Evolutionary conservation across 352 stramenopile species (phyloP), one percentile per base, ranked within the genome.

Genomic region (Pythium myriotylum): DNA sequence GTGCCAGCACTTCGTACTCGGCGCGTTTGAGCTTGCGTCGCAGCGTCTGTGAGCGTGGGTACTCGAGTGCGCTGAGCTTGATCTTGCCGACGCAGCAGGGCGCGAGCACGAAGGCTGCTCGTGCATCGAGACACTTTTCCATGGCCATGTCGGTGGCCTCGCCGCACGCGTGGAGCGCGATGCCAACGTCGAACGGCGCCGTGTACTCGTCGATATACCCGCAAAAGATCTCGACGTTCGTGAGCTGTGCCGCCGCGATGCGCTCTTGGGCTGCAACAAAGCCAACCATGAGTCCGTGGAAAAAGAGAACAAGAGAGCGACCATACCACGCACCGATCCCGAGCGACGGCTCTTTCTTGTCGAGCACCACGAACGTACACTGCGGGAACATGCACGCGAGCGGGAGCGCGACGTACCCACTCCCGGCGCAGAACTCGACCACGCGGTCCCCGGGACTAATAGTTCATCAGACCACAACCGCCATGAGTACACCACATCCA

Each of bases 81-180:
- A 93, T 81, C 49, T 93, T 91, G 24, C 85, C 85, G 22, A 94
- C 85, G 40, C 85, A 94, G 63, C 85, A 94, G 17, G 85, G 85
- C 20, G 81, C 83, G 33, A 94, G 49, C 47, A 94, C 85, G 45
- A 90, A 94, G 12, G 83, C 77, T 1, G 85, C 85, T 17, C 68
- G 62, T 19, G 73, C 68, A 19, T 54, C 49, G 4, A 92, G 70
- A 55, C 83, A 94, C 50, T 91, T 88, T 23, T 92, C 66, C 65
- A 92, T 83, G 8, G 86, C 79, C 77, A 91, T 89, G 42, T 94
- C 85, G 23, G 85, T 94, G 20, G 85, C 85, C 56, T 91, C 85
- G 53, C 85, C 85, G 29, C 85, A 94, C 24, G 85, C 85, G 59
- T 94, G 85, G 37, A 94, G 67, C 20, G 85, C 83, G 55, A 94